phyloP scores from a whole-genome alignment of 441 rosid genomes.

The Dalechampia spathulata region DNA sequence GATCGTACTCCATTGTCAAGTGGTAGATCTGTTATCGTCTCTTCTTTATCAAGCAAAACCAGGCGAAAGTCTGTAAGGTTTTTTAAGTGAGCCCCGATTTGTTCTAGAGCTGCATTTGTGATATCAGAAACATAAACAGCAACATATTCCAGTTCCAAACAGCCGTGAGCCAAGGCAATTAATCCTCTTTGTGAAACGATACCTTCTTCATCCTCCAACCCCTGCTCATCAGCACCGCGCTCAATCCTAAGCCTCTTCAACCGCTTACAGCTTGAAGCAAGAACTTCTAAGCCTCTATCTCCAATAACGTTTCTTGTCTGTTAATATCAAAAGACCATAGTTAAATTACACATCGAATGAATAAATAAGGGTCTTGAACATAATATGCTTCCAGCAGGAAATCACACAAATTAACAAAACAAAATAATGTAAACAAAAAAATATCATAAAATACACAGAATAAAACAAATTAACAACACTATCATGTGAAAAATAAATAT shows the following conservation, averaged over 20 bases:
- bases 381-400: too few species aligned
- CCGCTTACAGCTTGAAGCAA: slow-evolving; percentile 58
- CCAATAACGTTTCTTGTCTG: slow-evolving; percentile 97
- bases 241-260: slow-evolving; percentile 86
- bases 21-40: slow-evolving; percentile 65
- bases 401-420: too few species aligned
- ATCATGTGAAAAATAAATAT: too few species aligned
- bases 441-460: too few species aligned
- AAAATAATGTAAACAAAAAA: too few species aligned
- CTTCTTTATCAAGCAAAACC: slow-evolving; percentile 71
- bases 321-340: too few species aligned
- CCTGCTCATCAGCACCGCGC: slow-evolving; percentile 89
- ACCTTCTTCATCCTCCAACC: slow-evolving; percentile 80
- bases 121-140: slow-evolving; percentile 88
- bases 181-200: slow-evolving; percentile 82
- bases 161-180: slow-evolving; percentile 73
- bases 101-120: slow-evolving; percentile 66
- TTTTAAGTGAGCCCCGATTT: slow-evolving; percentile 53
- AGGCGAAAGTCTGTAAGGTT: slow-evolving; percentile 76
- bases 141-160: slow-evolving; percentile 64
- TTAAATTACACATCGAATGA: too few species aligned
- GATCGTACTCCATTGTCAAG: slow-evolving; percentile 84
- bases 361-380: too few species aligned
- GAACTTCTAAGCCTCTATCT: slow-evolving; percentile 82
- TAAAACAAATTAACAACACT: too few species aligned